Evolutionary conservation across 208 protist species (phyloP).

Genomic region (Baffinella frigidus): DNA sequence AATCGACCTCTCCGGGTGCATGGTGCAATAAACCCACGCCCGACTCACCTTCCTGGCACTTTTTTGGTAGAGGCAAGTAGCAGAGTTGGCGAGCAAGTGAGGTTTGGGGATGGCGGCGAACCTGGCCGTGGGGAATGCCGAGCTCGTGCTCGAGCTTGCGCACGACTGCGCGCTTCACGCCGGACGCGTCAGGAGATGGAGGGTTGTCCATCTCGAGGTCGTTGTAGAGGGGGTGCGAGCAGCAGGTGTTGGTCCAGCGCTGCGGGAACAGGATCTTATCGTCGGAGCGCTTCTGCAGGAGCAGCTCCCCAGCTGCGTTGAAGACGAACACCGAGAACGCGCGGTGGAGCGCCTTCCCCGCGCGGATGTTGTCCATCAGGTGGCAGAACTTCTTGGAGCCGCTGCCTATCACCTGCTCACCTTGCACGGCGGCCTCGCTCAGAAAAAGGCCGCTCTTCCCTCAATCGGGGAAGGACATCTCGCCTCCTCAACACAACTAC

Average conservation of each 20-base stretch:
- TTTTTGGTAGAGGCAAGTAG: too few relatives aligned
- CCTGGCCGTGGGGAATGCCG: constrained; percentile 73
- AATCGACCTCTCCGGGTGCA: too few relatives aligned
- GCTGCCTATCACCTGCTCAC: background rate
- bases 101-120: too few relatives aligned
- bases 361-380: constrained; percentile 21
- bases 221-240: constrained; percentile 79
- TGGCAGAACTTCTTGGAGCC: constrained; percentile 42
- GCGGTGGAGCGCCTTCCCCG: constrained; percentile 61
- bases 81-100: constrained; percentile 7
- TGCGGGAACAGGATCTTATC: constrained; percentile 83
- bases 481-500: background rate
- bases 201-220: constrained; percentile 63
- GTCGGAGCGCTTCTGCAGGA: constrained; percentile 79
- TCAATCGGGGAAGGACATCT: background rate
- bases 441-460: background rate
- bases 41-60: background rate
- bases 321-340: constrained; percentile 77
- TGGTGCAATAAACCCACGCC: background rate
- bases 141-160: constrained; percentile 83
- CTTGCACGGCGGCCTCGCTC: too few relatives aligned
- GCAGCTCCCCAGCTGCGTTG: constrained; percentile 73
- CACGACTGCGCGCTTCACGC: constrained; percentile 75
- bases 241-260: constrained; percentile 84
- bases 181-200: constrained; percentile 6